Evolutionary conservation across 2,329 filamentous ascomycete genomes (phyloP).

Genomic region (Fusarium pseudonygamai): DNA sequence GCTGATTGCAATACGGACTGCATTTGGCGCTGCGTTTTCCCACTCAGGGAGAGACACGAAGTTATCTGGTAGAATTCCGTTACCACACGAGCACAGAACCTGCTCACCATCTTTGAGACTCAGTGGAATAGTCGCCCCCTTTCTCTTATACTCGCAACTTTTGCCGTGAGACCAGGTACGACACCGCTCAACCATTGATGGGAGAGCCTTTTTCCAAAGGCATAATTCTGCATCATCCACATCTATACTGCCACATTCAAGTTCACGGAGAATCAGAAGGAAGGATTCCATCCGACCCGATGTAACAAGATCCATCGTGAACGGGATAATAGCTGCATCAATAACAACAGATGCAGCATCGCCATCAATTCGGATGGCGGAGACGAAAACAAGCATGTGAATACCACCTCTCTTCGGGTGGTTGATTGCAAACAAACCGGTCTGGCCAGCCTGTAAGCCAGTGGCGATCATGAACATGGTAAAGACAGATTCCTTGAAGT

Average conservation of each 20-base stretch:
- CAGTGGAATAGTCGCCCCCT: conserved; percentile 51
- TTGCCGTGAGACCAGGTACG: conserved; percentile 57
- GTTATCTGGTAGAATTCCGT: conserved; percentile 52
- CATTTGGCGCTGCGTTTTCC: conserved; percentile 52
- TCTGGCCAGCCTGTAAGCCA: conserved; percentile 57
- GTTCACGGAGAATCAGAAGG: conserved; percentile 48
- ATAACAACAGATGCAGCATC: conserved; percentile 54
- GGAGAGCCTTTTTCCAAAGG: conserved; percentile 58
- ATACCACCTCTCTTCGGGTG: conserved; percentile 50
- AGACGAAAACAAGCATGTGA: conserved; percentile 54
- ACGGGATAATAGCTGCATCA: conserved; percentile 58
- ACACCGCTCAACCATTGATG: conserved; percentile 58
- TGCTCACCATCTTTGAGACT: conserved; percentile 48
- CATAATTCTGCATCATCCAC: conserved; percentile 67
- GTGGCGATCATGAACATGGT: conserved; percentile 58
- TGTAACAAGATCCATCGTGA: conserved; percentile 50
- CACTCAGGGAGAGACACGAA: conserved; percentile 56
- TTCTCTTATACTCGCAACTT: conserved; percentile 55
- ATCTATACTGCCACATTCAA: conserved; percentile 52
- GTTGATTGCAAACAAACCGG: conserved; percentile 55
- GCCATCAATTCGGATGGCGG: conserved; percentile 56
- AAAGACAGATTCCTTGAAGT: conserved; percentile 60
- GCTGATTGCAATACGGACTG: conserved; percentile 67
- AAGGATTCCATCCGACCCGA: conserved; percentile 50
- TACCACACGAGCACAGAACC: conserved; percentile 58